Percentiles rank a stretch among this genome's conserved stretches.
phyloP scores from a whole-genome alignment of 345 rosid genomes.

The Citrus sinensis region DNA sequence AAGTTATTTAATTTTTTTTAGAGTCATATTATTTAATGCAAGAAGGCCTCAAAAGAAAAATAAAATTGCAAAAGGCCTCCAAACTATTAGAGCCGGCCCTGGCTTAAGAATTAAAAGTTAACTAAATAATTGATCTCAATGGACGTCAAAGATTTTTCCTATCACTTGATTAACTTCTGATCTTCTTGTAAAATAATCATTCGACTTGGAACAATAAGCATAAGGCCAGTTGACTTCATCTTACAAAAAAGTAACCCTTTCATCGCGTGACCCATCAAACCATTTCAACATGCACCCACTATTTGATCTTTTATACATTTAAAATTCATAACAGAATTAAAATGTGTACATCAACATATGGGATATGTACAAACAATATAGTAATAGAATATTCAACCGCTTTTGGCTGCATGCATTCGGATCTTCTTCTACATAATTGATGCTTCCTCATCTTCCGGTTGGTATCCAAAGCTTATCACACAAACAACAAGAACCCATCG shows the following conservation, averaged over 20 bases:
- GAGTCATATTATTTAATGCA: too few species aligned
- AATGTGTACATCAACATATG: neutral
- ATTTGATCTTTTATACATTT: too few species aligned
- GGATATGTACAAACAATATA: neutral
- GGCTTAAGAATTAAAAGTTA: too few species aligned
- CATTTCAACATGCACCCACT: neutral
- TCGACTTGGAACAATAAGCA: neutral
- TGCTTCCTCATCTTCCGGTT: constrained; percentile 31
- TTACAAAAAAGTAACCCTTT: neutral
- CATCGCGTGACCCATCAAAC: neutral
- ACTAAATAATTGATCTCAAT: too few species aligned
- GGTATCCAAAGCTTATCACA: constrained; percentile 41
- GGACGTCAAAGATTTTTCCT: too few species aligned
- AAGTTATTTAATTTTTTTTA: too few species aligned
- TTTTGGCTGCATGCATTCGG: constrained; percentile 49
- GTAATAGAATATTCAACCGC: constrained; percentile 37
- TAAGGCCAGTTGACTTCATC: neutral
- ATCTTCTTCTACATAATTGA: constrained; percentile 32
- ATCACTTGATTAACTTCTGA: too few species aligned
- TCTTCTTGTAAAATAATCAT: neutral
- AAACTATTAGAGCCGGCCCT: too few species aligned
- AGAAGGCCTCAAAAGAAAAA: too few species aligned
- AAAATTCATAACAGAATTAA: too few species aligned
- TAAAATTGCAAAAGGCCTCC: too few species aligned
- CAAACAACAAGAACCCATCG: constrained; percentile 7